Base-by-base conservation (phyloP, 495 filamentous ascomycete genomes). In the Aspergillus bridgeri region DNA sequence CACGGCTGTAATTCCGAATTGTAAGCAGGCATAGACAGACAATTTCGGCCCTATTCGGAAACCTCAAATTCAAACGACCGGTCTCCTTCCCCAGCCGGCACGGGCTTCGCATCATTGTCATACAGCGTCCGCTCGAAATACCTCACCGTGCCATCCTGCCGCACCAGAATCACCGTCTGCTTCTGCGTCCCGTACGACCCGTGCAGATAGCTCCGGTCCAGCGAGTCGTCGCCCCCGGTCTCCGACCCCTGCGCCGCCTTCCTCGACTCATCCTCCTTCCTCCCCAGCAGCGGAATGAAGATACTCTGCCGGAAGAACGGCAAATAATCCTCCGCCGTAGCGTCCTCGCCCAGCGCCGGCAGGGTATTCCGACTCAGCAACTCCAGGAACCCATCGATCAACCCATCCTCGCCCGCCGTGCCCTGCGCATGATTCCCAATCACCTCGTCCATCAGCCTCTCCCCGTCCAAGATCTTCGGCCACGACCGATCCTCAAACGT, bases 141-240 rank as follows among this genome's bases (percentile, higher is more conserved):
- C 13, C 84, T 86, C 44, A 95, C 83, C 50, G 85, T 83, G 15
- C 92, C 93, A 19, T 86, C 76, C 66, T 81, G 81, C 59, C 85
- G 84, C 23, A 96, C 86, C 18, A 98, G 78, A 22, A 98, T 75
- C 13, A 98, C 76, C 0, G 91, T 96, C 77, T 98, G 93, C 61
- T 90, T 86, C 69, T 96, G 90, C 1, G 94, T 98, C n/a, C 94
- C 94, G 73, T 98, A 98, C 5, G 67, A 58, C 0, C 76, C 76
- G 20, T 68, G 62, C 20, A 61, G 60, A 58, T 68, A 79, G 17
- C 63, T 65, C 42, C 62, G 64, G 23, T 66, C 60, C 29, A 66
- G 49, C n/a, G 55, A 48, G 19, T 66, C 60, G 15, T 58, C 33
- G 33, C 33, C 33, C 13, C 33, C 33, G 9, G 17, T 13, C 33